These are phyloP conservation scores for Saccharum officinarum DNA, from an alignment of 176 grass and related monocot genomes.

Conservation along the genomic window DNA sequence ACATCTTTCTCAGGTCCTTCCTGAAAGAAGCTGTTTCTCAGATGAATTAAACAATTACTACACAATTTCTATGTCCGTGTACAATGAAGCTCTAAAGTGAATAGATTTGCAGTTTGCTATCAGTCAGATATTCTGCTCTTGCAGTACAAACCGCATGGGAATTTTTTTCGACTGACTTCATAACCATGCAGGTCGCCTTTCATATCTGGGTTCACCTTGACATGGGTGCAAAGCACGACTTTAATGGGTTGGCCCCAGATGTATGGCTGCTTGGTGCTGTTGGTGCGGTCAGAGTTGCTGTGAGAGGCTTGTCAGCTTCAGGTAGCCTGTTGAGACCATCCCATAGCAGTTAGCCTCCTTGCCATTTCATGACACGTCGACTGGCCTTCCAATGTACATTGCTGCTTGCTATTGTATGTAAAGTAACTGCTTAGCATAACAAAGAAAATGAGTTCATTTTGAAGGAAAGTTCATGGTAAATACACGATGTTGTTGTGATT, in stretches of 20 bases:
- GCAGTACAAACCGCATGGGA: neutral
- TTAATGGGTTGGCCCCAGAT: conserved; percentile 54
- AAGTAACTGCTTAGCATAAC: conserved; percentile 24
- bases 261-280: conserved; percentile 86
- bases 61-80: neutral
- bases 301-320: conserved; percentile 69
- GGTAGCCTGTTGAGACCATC: conserved; percentile 62
- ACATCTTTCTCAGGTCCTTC: conserved; percentile 25
- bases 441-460: neutral
- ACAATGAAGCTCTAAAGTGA: neutral
- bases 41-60: neutral
- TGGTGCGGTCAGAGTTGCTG: conserved; percentile 77
- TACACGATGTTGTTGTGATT: neutral
- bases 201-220: conserved; percentile 81
- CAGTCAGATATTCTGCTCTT: neutral
- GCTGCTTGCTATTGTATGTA: conserved; percentile 37
- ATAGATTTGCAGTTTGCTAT: neutral
- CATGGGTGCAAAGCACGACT: conserved; percentile 51
- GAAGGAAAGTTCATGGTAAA: conserved; percentile 19
- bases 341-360: conserved; percentile 28
- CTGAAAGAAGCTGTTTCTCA: conserved; percentile 1
- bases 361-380: neutral
- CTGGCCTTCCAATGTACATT: conserved; percentile 24
- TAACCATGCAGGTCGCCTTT: conserved; percentile 60
- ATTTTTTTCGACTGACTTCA: neutral